Evolutionary conservation across 2,329 filamentous ascomycete species (phyloP).

Genomic region (Akanthomyces muscarius): DNA sequence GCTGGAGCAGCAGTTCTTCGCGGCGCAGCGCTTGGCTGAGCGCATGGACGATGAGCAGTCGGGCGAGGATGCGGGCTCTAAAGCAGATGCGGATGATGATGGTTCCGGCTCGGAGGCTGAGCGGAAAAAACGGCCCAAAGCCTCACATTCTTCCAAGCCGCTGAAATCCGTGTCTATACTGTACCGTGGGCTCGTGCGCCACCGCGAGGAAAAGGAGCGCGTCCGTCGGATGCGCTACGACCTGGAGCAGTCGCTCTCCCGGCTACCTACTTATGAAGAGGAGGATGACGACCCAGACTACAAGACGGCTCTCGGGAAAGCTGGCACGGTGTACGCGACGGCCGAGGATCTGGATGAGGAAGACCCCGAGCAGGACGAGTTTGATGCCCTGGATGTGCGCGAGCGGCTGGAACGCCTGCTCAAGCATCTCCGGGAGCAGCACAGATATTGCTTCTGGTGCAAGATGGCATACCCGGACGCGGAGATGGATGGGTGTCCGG

Average conservation of each 20-base stretch:
- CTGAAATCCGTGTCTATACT: slow-evolving; percentile 70
- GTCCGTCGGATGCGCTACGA: slow-evolving; percentile 62
- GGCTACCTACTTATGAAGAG: slow-evolving; percentile 63
- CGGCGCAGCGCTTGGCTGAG: slow-evolving; percentile 80
- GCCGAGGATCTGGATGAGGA: slow-evolving; percentile 72
- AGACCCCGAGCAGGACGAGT: slow-evolving; percentile 75
- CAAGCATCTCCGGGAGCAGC: slow-evolving; percentile 62
- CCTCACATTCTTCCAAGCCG: slow-evolving; percentile 43
- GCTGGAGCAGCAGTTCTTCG: slow-evolving; percentile 65
- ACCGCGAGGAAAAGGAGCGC: slow-evolving; percentile 65
- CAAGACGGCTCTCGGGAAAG: slow-evolving; percentile 61
- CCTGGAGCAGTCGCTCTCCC: slow-evolving; percentile 59
- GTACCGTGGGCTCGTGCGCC: slow-evolving; percentile 70
- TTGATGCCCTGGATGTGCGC: slow-evolving; percentile 62
- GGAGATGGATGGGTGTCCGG: slow-evolving; percentile 83
- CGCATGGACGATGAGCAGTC: slow-evolving; percentile 59
- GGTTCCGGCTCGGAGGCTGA: slow-evolving; percentile 19
- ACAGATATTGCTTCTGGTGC: slow-evolving; percentile 94
- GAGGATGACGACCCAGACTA: slow-evolving; percentile 74
- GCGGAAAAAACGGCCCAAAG: background rate
- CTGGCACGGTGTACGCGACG: slow-evolving; percentile 50
- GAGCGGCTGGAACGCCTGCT: slow-evolving; percentile 67
- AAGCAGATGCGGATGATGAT: slow-evolving; percentile 22
- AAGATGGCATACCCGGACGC: slow-evolving; percentile 74
- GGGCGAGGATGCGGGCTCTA: slow-evolving; percentile 18